Evolutionary conservation across 2,329 filamentous ascomycete genomes (phyloP).

Genomic region (Aspergillus versicolor): DNA sequence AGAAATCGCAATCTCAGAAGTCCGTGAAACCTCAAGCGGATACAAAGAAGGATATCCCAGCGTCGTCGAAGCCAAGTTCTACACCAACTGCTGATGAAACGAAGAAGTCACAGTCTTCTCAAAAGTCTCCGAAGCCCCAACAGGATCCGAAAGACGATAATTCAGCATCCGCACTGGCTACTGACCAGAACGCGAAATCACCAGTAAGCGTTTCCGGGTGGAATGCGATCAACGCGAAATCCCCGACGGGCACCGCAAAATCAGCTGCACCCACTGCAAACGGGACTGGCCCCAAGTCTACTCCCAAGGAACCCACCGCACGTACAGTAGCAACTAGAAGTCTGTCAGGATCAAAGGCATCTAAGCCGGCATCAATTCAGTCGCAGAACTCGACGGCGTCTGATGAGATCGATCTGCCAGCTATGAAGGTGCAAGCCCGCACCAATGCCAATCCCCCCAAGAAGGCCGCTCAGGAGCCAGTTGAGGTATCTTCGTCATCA

Average conservation of each 20-base stretch:
- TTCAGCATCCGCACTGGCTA: background rate
- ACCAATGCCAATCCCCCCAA: background rate
- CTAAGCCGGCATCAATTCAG: background rate
- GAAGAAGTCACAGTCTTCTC: background rate
- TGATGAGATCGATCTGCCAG: conserved; percentile 1
- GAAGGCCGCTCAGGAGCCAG: background rate
- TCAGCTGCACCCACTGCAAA: background rate
- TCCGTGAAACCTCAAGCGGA: background rate
- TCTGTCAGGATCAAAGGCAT: background rate
- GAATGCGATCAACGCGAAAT: conserved; percentile 7
- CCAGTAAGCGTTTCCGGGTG: background rate
- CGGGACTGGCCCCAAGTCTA: background rate
- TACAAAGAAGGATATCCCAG: background rate
- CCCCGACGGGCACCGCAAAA: background rate
- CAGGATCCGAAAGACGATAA: background rate
- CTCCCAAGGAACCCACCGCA: background rate
- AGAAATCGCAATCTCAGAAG: background rate
- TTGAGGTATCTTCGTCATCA: conserved; percentile 9
- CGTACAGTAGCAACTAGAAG: background rate
- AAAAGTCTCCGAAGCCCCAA: background rate
- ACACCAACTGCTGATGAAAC: background rate
- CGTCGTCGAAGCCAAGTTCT: background rate
- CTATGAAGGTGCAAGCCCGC: conserved; percentile 4
- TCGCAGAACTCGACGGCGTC: conserved; percentile 10
- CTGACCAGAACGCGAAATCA: background rate